Evolutionary conservation across 192 early-diverging fungal species (phyloP), one percentile per base, ranked within the genome.

Genomic region (Coemansia sp.): DNA sequence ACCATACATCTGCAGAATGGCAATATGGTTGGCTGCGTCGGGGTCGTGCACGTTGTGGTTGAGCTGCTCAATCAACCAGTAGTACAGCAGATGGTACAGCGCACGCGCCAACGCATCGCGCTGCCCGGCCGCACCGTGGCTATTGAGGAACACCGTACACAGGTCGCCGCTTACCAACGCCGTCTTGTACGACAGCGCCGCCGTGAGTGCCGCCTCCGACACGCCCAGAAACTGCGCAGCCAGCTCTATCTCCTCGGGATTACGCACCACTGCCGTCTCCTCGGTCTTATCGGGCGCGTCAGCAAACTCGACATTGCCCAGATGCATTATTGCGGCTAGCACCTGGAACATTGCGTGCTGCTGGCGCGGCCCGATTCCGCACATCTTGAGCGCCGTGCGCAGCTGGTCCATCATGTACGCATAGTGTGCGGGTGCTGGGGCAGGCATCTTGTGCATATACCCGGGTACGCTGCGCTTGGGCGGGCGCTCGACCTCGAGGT

Each of bases 21-120:
- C 94, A 48, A 98, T 84, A 73, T 94, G 95, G 60, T 92, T 94
- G 50, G 83, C 85, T 6, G 83, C 85, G 44, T 81, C 69, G 18
- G 58, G 29, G 40, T 91, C 85, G 22, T 82, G 75, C 19, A 96
- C 71, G 21, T 88, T 86, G 23, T 82, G 81, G 81, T 98, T 98
- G 62, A 96, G 85, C 57, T 89, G 87, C 69, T 96, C 95, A 7
- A 95, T 83, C n/a, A 98, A 66, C 88, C 93, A 97, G 18, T 83
- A 81, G 70, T 95, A 94, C 8, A 96, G 61, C 6, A 95, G 84
- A 25, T 86, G 87, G 69, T 95, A 98, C n/a, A 98, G 84, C 7
- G 89, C 80, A 48, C 82, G 82, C 3, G 92, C 88, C 3, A 98
- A 80, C 3, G 83, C 72, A 60, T 98, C 93, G 24, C 94, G 87